A percentile compares a stretch with the other conserved stretches of the same genome.
These are phyloP conservation scores for Melaleuca quinquenervia DNA, from an alignment of 345 rosid genomes.

Conservation along the genomic window DNA sequence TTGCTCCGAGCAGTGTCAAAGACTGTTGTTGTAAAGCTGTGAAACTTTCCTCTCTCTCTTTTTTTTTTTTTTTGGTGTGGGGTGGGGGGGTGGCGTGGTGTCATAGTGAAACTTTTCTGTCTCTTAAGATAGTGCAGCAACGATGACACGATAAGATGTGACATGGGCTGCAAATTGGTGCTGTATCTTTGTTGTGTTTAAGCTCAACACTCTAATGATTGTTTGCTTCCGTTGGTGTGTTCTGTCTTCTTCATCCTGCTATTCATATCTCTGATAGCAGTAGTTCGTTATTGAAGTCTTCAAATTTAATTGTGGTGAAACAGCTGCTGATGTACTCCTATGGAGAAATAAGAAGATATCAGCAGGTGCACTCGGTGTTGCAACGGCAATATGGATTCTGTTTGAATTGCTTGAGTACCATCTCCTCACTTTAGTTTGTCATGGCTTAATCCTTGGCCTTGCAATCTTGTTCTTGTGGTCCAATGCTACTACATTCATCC, in stretches of 20 bases:
- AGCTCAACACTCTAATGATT: neutral
- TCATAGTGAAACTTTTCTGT: neutral
- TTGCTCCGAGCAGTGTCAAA: neutral
- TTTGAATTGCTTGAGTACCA: constrained; percentile 75
- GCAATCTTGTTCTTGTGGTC: constrained; percentile 87
- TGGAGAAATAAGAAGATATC: constrained; percentile 99
- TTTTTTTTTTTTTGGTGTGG: too few relatives aligned
- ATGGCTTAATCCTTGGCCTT: constrained; percentile 52
- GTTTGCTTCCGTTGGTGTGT: neutral
- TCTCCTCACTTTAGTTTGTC: constrained; percentile 75
- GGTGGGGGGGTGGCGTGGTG: too few relatives aligned
- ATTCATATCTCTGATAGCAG: neutral
- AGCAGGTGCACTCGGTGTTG: constrained; percentile 68
- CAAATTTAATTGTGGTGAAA: neutral
- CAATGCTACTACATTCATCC: constrained; percentile 67
- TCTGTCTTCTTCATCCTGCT: neutral
- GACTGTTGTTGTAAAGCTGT: neutral
- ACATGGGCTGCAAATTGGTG: neutral
- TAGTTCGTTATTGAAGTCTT: neutral
- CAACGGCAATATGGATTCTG: constrained; percentile 65
- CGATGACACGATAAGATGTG: neutral
- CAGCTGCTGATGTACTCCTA: constrained; percentile 52
- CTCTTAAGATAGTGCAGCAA: neutral
- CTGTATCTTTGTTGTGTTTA: neutral
- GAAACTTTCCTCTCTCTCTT: neutral